Conservation (phyloP, 164 flowering plant genomes). For the Aristolochia fimbriata region DNA sequence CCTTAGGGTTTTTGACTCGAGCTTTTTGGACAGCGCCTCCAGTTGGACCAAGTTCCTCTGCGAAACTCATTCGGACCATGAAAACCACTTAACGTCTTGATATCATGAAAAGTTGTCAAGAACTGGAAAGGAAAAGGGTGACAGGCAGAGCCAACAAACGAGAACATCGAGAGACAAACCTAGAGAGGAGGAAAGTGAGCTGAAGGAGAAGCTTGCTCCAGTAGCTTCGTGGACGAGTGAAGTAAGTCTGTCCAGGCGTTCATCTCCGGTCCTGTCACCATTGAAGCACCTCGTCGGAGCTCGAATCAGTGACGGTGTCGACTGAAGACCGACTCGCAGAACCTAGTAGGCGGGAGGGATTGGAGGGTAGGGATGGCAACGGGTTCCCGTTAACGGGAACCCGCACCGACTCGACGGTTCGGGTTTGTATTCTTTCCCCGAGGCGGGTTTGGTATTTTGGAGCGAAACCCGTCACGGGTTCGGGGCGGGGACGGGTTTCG, state of each 20-base stretch:
- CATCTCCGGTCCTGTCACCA: constrained; percentile 68
- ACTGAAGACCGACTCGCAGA: background rate
- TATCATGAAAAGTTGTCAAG: background rate
- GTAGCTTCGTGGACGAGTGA: constrained; percentile 88
- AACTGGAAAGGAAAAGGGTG: background rate
- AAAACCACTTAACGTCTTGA: background rate
- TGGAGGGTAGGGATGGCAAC: background rate
- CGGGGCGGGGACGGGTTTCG: no score
- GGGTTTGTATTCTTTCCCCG: no score
- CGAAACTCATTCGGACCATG: constrained; percentile 4
- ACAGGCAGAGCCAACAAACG: background rate
- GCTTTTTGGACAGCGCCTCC: constrained; percentile 89
- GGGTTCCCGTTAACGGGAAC: no score
- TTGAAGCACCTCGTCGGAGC: constrained; percentile 6
- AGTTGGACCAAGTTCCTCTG: constrained; percentile 93
- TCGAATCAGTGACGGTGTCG: background rate
- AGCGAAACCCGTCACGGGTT: no score
- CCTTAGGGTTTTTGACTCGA: constrained; percentile 75
- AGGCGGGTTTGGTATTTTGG: no score
- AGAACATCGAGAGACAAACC: constrained; percentile 25
- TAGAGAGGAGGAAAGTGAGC: constrained; percentile 95
- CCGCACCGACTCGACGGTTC: no score
- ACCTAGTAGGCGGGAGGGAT: background rate
- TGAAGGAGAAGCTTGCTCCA: constrained; percentile 87
- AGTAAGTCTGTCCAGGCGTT: constrained; percentile 85